Evolutionary conservation across 2,329 filamentous ascomycete species (phyloP).

Genomic region (Exserohilum rostratum): DNA sequence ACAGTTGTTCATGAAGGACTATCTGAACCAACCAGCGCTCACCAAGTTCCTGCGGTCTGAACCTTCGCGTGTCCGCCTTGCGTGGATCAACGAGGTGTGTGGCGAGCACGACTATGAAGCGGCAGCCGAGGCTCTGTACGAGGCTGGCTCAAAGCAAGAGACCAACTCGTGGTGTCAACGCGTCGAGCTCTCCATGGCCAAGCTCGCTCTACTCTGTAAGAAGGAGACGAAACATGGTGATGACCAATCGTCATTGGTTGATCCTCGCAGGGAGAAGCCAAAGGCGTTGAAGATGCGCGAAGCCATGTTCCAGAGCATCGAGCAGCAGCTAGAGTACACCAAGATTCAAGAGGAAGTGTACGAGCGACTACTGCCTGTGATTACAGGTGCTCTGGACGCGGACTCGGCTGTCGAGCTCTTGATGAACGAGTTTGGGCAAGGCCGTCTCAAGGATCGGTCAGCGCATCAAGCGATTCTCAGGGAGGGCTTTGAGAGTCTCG

Average conservation of each 20-base stretch:
- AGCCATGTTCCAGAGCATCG: slow-evolving; percentile 47
- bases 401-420: slow-evolving; percentile 78
- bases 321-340: slow-evolving; percentile 71
- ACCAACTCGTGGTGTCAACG: slow-evolving; percentile 90
- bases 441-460: slow-evolving; percentile 62
- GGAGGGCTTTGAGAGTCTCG: slow-evolving; percentile 70
- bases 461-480: slow-evolving; percentile 75
- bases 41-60: slow-evolving; percentile 79
- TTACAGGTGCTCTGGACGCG: slow-evolving; percentile 77
- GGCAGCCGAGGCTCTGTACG: slow-evolving; percentile 73
- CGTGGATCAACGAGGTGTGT: slow-evolving; percentile 93
- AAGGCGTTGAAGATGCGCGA: slow-evolving; percentile 50
- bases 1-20: slow-evolving; percentile 68
- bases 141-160: slow-evolving; percentile 73
- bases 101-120: slow-evolving; percentile 75
- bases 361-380: slow-evolving; percentile 69
- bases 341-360: slow-evolving; percentile 81
- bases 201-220: slow-evolving; percentile 66
- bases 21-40: slow-evolving; percentile 72
- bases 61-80: slow-evolving; percentile 74
- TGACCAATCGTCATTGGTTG: slow-evolving; percentile 51
- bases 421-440: slow-evolving; percentile 68
- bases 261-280: slow-evolving; percentile 29
- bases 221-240: slow-evolving; percentile 54
- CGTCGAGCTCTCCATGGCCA: slow-evolving; percentile 87